A percentile compares a stretch with the other conserved stretches of the same genome.
Evolutionary conservation across 169 alveolate species (phyloP).

Genomic region (Plasmodium gonderi): DNA sequence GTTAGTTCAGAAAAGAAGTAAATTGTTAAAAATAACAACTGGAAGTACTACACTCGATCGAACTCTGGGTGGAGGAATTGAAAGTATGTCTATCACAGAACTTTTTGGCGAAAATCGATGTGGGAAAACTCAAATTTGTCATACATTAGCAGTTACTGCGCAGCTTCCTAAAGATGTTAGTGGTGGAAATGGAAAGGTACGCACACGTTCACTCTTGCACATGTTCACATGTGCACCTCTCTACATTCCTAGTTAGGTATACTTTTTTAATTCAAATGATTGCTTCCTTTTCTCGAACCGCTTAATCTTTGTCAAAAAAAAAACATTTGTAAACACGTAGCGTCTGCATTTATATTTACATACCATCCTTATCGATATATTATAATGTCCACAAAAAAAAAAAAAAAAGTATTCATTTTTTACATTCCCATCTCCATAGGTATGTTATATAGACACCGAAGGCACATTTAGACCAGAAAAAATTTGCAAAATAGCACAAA

Average conservation of each 20-base stretch:
- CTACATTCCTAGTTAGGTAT: too few species aligned
- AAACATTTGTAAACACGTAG: too few species aligned
- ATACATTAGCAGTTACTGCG: slow-evolving; percentile 92
- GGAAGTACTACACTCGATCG: slow-evolving; percentile 89
- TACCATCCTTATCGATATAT: too few species aligned
- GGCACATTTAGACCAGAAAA: slow-evolving; percentile 99
- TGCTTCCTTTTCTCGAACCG: too few species aligned
- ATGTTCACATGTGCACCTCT: neutral
- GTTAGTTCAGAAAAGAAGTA: slow-evolving; percentile 57
- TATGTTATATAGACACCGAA: slow-evolving; percentile 98
- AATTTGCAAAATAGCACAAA: slow-evolving; percentile 90
- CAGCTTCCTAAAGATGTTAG: slow-evolving; percentile 92
- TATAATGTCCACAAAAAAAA: too few species aligned
- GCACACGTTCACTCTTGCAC: neutral
- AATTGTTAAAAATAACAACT: slow-evolving; percentile 68
- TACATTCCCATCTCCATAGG: slow-evolving; percentile 76
- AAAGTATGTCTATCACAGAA: slow-evolving; percentile 94
- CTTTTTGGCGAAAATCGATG: slow-evolving; percentile 97
- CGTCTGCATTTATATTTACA: too few species aligned
- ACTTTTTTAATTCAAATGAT: too few species aligned
- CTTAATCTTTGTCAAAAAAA: too few species aligned
- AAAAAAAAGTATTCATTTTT: neutral
- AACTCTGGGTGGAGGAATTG: slow-evolving; percentile 97
- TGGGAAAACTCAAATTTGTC: slow-evolving; percentile 97
- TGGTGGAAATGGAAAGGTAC: slow-evolving; percentile 92